These are phyloP conservation scores for Pichia sp. DNA, from an alignment of 1,139 yeast species.

Conservation along the genomic window DNA sequence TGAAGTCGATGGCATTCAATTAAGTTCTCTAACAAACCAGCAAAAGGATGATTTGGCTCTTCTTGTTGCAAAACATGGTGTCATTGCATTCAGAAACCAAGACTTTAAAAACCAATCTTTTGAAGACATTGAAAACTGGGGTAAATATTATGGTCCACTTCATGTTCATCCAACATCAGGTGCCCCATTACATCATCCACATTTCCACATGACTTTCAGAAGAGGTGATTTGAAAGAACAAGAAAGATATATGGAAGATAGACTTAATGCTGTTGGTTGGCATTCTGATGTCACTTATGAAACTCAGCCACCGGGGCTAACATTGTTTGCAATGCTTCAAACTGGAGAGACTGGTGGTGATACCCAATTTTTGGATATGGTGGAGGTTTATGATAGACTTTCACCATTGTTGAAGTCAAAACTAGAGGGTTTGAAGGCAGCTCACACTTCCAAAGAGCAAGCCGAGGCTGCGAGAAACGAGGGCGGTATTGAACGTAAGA, in stretches of 20 bases:
- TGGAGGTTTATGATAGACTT: slow-evolving; percentile 59
- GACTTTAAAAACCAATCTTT: slow-evolving; percentile 42
- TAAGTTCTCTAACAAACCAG: neutral
- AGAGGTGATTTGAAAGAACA: slow-evolving; percentile 37
- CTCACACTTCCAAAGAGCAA: slow-evolving; percentile 66
- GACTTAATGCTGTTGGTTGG: slow-evolving; percentile 39
- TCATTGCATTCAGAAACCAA: slow-evolving; percentile 61
- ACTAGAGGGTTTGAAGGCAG: slow-evolving; percentile 50
- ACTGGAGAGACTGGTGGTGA: slow-evolving; percentile 48
- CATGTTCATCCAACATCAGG: slow-evolving; percentile 75
- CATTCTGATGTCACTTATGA: slow-evolving; percentile 71
- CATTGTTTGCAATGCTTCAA: slow-evolving; percentile 46
- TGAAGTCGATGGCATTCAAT: slow-evolving; percentile 20
- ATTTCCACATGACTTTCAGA: slow-evolving; percentile 56
- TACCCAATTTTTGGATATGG: slow-evolving; percentile 57
- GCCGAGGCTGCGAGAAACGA: slow-evolving; percentile 45
- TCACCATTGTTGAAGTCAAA: slow-evolving; percentile 54
- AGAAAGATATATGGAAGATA: slow-evolving; percentile 31
- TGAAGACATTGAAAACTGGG: slow-evolving; percentile 1
- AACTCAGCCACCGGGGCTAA: slow-evolving; percentile 61
- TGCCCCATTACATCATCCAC: slow-evolving; percentile 51
- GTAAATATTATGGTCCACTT: slow-evolving; percentile 51
- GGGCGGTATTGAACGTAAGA: slow-evolving; percentile 54
- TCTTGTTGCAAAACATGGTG: slow-evolving; percentile 38
- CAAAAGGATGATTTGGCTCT: slow-evolving; percentile 5